These are phyloP conservation scores for Penicillium sp. DNA, from an alignment of 2,329 filamentous ascomycete species.

Conservation along the genomic window DNA sequence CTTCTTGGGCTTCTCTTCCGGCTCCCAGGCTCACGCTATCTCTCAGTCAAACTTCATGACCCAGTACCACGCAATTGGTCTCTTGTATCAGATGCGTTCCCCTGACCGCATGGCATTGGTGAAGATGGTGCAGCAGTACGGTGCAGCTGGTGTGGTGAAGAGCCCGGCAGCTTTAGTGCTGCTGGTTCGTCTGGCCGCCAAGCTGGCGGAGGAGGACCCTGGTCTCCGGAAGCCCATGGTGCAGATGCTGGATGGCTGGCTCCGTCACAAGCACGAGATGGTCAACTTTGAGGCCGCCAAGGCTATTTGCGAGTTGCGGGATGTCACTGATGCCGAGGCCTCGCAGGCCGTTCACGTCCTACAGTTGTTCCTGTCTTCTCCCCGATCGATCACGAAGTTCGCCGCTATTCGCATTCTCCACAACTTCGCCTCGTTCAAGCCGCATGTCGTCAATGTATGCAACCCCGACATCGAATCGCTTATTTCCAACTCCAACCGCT, in stretches of 20 bases:
- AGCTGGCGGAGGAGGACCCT: conserved; percentile 89
- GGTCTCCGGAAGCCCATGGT: conserved; percentile 94
- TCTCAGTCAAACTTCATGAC: conserved; percentile 93
- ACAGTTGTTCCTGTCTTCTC: conserved; percentile 94
- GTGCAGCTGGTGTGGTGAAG: conserved; percentile 86
- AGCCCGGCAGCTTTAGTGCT: conserved; percentile 90
- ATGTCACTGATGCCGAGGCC: conserved; percentile 89
- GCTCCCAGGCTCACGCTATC: conserved; percentile 66
- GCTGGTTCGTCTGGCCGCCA: conserved; percentile 87
- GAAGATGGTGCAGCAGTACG: conserved; percentile 99
- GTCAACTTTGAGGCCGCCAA: conserved; percentile 99
- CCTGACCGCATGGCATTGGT: conserved; percentile 98
- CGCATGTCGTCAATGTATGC: conserved; percentile 84
- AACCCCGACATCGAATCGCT: conserved; percentile 97
- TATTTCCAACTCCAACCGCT: conserved; percentile 95
- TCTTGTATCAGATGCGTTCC: conserved; percentile 95
- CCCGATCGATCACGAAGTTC: conserved; percentile 94
- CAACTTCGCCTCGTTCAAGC: conserved; percentile 95
- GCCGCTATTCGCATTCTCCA: conserved; percentile 94
- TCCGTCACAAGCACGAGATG: conserved; percentile 98
- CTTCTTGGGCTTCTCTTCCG: conserved; percentile 90
- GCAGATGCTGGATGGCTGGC: conserved; percentile 91
- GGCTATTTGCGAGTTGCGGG: conserved; percentile 91
- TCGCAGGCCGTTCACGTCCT: conserved; percentile 91
- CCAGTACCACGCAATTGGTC: conserved; percentile 96